Conservation (phyloP, 352 stramenopile species). For the Pythium biforme region DNA sequence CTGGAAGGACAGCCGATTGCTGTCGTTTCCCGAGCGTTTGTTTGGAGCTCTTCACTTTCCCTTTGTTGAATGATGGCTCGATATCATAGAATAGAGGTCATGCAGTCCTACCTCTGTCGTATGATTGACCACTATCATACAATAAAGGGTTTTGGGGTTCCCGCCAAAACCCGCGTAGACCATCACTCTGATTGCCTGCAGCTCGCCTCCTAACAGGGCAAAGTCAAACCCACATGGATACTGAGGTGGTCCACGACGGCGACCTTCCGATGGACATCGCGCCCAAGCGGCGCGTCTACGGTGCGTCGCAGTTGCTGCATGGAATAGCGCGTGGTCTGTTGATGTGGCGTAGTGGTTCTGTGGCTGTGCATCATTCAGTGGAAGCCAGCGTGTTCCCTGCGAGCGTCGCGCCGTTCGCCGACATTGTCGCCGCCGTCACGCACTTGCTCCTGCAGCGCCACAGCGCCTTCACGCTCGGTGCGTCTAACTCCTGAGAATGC, state of each 20-base stretch:
- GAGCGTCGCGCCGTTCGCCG: conserved; percentile 41
- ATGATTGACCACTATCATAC: neutral
- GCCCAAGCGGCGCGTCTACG: conserved; percentile 5
- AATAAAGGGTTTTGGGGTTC: neutral
- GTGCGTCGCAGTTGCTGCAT: neutral
- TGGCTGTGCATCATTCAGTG: conserved; percentile 29
- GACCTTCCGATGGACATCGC: neutral
- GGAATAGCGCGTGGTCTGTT: neutral
- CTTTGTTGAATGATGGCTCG: neutral
- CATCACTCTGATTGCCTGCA: conserved; percentile 2
- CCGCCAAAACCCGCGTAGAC: neutral
- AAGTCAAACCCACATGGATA: neutral
- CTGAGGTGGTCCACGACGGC: neutral
- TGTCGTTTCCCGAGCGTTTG: neutral
- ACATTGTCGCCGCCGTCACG: conserved; percentile 28
- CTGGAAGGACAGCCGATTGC: too few species aligned
- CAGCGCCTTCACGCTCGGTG: conserved; percentile 34
- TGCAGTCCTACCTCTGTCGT: neutral
- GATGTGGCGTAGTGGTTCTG: neutral
- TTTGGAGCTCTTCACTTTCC: neutral
- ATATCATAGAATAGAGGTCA: neutral
- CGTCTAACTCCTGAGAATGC: too few species aligned
- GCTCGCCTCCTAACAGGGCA: too few species aligned
- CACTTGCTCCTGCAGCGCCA: conserved; percentile 25
- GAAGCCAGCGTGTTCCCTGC: conserved; percentile 54